Conservation (phyloP, 495 filamentous ascomycete genomes). For the Talaromyces nanjingensis region DNA sequence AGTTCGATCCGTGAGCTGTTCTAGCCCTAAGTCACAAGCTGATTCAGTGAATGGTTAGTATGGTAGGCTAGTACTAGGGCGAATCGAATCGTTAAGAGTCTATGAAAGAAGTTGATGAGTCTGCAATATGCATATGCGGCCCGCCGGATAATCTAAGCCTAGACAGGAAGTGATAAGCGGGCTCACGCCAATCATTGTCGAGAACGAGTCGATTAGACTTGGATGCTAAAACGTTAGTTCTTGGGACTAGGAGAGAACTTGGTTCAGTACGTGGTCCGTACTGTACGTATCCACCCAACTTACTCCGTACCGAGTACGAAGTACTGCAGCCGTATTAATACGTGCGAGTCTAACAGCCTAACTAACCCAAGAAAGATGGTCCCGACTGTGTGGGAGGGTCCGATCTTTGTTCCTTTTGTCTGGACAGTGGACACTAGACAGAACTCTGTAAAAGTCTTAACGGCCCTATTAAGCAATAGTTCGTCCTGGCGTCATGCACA, state of each 20-base stretch:
- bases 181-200: background rate
- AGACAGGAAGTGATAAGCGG: slow-evolving; percentile 1
- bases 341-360: background rate
- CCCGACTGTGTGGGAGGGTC: background rate
- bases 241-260: too few relatives aligned
- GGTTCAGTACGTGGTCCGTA: too few relatives aligned
- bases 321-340: background rate
- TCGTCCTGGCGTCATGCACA: background rate
- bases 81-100: background rate
- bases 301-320: background rate
- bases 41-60: too few relatives aligned
- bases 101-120: background rate
- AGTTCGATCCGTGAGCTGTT: background rate
- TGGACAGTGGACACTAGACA: background rate
- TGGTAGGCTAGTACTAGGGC: too few relatives aligned
- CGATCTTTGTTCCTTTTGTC: background rate
- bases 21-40: background rate
- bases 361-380: background rate
- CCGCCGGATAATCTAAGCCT: slow-evolving; percentile 4
- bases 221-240: background rate
- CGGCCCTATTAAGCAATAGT: background rate
- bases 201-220: background rate
- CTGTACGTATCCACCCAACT: background rate
- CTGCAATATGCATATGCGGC: slow-evolving; percentile 2
- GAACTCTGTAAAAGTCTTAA: background rate